These are phyloP conservation scores for Aethionema arabicum DNA, from an alignment of 345 rosid species.

Conservation along the genomic window DNA sequence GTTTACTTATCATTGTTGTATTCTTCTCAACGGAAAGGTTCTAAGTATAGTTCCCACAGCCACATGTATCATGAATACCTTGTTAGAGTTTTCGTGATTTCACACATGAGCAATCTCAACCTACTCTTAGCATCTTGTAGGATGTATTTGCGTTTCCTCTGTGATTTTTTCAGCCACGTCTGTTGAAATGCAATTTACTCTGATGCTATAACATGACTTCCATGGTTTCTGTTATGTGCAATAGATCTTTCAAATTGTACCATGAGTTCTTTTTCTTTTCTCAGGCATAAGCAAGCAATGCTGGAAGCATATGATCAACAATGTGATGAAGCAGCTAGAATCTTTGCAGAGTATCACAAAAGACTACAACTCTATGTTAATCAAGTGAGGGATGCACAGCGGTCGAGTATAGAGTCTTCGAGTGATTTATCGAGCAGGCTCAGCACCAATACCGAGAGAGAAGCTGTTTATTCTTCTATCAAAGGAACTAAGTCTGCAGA, in stretches of 20 bases:
- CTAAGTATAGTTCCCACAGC: background rate
- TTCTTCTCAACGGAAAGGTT: background rate
- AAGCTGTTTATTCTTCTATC: slow-evolving; percentile 81
- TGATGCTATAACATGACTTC: background rate
- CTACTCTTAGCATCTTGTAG: background rate
- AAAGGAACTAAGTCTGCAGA: slow-evolving; percentile 70
- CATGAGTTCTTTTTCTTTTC: slow-evolving; percentile 17
- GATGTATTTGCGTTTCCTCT: background rate
- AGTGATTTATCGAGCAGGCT: slow-evolving; percentile 51
- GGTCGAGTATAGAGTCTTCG: slow-evolving; percentile 53
- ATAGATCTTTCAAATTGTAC: background rate
- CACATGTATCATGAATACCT: slow-evolving; percentile 1
- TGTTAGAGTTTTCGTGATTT: slow-evolving; percentile 1
- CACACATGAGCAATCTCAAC: background rate
- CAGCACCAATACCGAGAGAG: slow-evolving; percentile 54
- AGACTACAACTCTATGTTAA: slow-evolving; percentile 59
- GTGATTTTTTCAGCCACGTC: background rate
- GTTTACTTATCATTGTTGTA: slow-evolving; percentile 3
- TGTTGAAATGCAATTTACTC: background rate
- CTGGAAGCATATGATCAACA: slow-evolving; percentile 86
- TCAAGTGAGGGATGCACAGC: slow-evolving; percentile 79
- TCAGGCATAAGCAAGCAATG: slow-evolving; percentile 83
- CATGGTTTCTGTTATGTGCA: slow-evolving; percentile 9
- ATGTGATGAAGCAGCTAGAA: slow-evolving; percentile 82
- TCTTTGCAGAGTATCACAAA: slow-evolving; percentile 80